Evolutionary conservation across 495 filamentous ascomycete species (phyloP).

Genomic region (Penicillium ochrochloron): DNA sequence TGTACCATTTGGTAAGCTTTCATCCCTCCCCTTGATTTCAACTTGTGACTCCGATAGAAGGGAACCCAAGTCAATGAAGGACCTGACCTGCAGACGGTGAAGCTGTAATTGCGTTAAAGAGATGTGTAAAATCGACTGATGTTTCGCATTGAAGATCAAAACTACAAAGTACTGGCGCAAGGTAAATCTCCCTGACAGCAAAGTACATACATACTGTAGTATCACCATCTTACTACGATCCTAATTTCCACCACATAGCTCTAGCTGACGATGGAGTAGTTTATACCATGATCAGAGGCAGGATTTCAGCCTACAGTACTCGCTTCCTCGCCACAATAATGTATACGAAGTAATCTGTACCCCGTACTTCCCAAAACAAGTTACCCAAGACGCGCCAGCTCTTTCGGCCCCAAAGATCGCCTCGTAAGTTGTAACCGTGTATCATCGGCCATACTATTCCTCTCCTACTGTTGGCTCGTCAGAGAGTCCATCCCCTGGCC

Average conservation of each 20-base stretch:
- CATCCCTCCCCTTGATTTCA: slow-evolving; percentile 5
- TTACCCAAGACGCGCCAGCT: neutral
- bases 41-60: neutral
- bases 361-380: slow-evolving; percentile 2
- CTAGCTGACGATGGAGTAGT: neutral
- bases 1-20: neutral
- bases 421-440: slow-evolving; percentile 17
- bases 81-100: neutral
- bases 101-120: neutral
- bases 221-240: neutral
- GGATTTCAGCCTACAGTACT: neutral
- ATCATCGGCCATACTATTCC: slow-evolving; percentile 17
- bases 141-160: neutral
- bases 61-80: neutral
- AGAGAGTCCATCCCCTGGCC: slow-evolving; percentile 22
- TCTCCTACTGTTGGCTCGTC: slow-evolving; percentile 31
- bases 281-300: neutral
- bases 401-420: slow-evolving; percentile 27
- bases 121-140: neutral
- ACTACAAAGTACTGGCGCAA: neutral
- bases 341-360: neutral
- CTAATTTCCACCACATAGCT: neutral
- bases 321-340: neutral
- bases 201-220: neutral
- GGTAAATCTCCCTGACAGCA: neutral